Conservation (phyloP, 1,284 basidiomycete genomes). For the Entoloma clypeatum region DNA sequence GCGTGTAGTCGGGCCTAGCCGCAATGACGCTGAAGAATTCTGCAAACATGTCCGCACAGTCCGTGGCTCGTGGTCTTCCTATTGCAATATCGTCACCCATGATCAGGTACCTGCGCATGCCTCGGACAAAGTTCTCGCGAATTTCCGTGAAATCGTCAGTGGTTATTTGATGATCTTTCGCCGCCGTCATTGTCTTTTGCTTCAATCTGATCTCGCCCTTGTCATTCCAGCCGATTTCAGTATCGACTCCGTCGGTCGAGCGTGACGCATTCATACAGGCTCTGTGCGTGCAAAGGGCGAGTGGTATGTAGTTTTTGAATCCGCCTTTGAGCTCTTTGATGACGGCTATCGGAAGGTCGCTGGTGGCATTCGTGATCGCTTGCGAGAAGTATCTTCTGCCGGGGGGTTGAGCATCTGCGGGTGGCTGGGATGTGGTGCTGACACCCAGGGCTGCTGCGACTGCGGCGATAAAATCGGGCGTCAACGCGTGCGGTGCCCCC, state of each 20-base stretch:
- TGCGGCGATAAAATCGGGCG: too few relatives aligned
- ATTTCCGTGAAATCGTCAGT: slow-evolving; percentile 1
- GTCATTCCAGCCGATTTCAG: background rate
- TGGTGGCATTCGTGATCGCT: too few relatives aligned
- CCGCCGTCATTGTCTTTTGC: background rate
- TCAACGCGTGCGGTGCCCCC: too few relatives aligned
- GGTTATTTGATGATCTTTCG: background rate
- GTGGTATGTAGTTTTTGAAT: background rate
- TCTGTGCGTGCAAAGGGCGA: background rate
- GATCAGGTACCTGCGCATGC: background rate
- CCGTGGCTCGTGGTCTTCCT: background rate
- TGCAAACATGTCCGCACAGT: background rate
- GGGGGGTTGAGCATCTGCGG: too few relatives aligned
- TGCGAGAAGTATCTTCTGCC: too few relatives aligned
- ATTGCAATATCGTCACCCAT: background rate
- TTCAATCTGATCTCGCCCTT: background rate
- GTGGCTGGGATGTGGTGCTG: too few relatives aligned
- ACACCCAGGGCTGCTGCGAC: too few relatives aligned
- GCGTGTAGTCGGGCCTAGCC: background rate
- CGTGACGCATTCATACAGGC: background rate
- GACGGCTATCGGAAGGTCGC: too few relatives aligned
- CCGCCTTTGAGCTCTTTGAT: too few relatives aligned
- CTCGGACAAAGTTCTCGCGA: background rate
- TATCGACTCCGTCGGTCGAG: background rate
- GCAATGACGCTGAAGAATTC: slow-evolving; percentile 1